Conservation (phyloP, 2,329 filamentous ascomycete genomes). For the Lasiodiplodia gonubiensis region DNA sequence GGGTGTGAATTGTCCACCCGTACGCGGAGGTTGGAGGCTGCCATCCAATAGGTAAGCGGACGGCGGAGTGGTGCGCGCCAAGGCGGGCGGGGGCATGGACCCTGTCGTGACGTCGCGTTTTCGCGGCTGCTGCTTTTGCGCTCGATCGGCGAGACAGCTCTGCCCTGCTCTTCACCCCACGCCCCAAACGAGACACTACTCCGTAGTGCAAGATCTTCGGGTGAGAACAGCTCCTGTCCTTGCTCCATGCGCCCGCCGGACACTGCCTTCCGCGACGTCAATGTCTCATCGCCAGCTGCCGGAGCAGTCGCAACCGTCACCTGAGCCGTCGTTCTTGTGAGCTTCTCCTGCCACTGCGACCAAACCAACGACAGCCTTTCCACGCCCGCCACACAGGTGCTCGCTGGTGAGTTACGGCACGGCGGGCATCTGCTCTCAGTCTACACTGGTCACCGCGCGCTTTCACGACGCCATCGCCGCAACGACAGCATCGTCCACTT, state of each 20-base stretch:
- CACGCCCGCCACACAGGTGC: neutral
- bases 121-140: conserved; percentile 15
- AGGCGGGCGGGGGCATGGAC: conserved; percentile 2
- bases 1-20: no score
- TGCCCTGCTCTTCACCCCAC: neutral
- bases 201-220: neutral
- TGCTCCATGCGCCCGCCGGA: neutral
- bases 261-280: neutral
- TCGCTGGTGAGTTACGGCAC: neutral
- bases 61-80: neutral
- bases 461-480: neutral
- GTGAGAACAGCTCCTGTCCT: neutral
- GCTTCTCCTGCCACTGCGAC: neutral
- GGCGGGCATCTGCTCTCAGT: neutral
- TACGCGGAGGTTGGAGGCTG: no score
- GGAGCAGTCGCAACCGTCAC: neutral
- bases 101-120: conserved; percentile 18
- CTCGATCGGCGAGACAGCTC: neutral
- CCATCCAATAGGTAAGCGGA: no score
- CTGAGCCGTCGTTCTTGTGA: neutral
- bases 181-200: neutral
- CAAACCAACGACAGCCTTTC: neutral
- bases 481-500: neutral
- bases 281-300: neutral
- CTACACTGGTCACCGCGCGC: neutral